Evolutionary conservation across 805 yeast genomes (phyloP).

Genomic region (Metschnikowia santaceciliae): DNA sequence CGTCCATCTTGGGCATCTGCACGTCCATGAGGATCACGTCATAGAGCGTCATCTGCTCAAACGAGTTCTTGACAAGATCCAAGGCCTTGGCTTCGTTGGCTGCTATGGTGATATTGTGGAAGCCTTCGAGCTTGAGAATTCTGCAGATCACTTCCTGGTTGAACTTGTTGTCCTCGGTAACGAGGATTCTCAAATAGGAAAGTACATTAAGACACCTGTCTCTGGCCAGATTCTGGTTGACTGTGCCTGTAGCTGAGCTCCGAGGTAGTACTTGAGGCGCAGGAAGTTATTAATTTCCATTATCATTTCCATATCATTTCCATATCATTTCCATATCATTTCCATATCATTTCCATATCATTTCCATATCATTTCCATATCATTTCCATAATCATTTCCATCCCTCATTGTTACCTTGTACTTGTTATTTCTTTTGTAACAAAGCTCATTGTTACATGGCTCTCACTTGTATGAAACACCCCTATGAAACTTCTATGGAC

Average conservation of each 20-base stretch:
- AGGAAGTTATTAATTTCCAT: not conserved
- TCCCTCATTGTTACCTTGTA: too few species aligned
- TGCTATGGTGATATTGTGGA: constrained; percentile 67
- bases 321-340: too few species aligned
- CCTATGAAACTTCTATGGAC: too few species aligned
- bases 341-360: too few species aligned
- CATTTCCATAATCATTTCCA: too few species aligned
- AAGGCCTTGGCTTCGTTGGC: constrained; percentile 91
- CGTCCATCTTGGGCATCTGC: constrained; percentile 89
- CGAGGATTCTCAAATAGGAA: constrained; percentile 49
- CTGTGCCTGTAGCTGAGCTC: constrained; percentile 15
- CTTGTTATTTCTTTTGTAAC: too few species aligned
- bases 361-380: too few species aligned
- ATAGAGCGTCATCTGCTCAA: constrained; percentile 37
- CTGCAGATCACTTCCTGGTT: constrained; percentile 91
- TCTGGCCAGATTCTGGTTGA: constrained; percentile 10
- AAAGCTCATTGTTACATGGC: too few species aligned
- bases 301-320: too few species aligned
- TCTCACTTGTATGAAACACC: too few species aligned
- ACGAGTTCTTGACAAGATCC: constrained; percentile 49
- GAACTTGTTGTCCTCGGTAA: constrained; percentile 94
- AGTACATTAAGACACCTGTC: constrained; percentile 24
- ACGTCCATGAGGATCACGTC: constrained; percentile 94
- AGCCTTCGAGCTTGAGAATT: constrained; percentile 83
- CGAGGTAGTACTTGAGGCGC: not conserved